Conservation (phyloP, 208 protist species). For the Trypanosoma cruzi region DNA sequence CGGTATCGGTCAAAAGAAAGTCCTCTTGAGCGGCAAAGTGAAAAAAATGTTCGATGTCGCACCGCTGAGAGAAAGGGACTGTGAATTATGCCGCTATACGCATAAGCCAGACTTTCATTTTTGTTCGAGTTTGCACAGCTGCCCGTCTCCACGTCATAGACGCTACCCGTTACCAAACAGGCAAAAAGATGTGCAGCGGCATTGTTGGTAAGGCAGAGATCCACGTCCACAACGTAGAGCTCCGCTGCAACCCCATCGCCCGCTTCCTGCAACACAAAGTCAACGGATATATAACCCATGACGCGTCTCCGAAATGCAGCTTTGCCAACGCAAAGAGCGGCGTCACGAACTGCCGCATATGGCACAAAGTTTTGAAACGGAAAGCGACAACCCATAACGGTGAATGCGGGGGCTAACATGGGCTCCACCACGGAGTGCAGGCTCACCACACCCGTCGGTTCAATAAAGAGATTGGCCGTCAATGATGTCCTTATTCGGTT, state of each 20-base stretch:
- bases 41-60: slow-evolving; percentile 83
- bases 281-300: slow-evolving; percentile 89
- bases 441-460: slow-evolving; percentile 73
- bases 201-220: slow-evolving; percentile 84
- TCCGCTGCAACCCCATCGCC: slow-evolving; percentile 17
- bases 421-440: slow-evolving; percentile 88
- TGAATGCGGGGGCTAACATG: slow-evolving; percentile 88
- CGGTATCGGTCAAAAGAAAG: slow-evolving; percentile 67
- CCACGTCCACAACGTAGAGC: slow-evolving; percentile 92
- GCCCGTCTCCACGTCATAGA: slow-evolving; percentile 38
- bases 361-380: slow-evolving; percentile 55
- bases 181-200: slow-evolving; percentile 74
- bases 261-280: slow-evolving; percentile 72
- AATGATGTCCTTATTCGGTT: slow-evolving; percentile 44
- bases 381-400: slow-evolving; percentile 72
- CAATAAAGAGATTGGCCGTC: slow-evolving; percentile 88
- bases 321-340: slow-evolving; percentile 63
- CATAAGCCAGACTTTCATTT: slow-evolving; percentile 45
- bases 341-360: slow-evolving; percentile 64
- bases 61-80: slow-evolving; percentile 87
- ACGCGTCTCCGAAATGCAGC: slow-evolving; percentile 82
- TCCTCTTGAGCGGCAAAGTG: slow-evolving; percentile 69
- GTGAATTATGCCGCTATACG: slow-evolving; percentile 90
- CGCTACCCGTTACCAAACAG: slow-evolving; percentile 38
- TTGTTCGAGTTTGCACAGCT: slow-evolving; percentile 10